Percentiles rank a stretch among this genome's conserved stretches.
phyloP scores from a whole-genome alignment of 345 rosid species.

The Eucalyptus sideroxylon region DNA sequence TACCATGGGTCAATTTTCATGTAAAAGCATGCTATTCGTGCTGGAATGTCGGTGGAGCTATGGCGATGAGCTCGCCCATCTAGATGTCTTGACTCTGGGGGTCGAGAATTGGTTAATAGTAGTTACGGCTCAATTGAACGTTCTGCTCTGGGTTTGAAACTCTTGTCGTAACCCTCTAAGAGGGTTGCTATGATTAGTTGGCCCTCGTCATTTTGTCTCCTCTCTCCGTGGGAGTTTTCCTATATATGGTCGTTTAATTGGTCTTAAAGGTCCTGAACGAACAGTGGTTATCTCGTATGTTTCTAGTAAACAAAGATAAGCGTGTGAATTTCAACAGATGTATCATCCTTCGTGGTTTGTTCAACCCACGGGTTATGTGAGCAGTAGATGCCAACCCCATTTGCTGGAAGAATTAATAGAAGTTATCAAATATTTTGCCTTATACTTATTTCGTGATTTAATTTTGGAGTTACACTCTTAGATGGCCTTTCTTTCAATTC shows the following conservation, averaged over 20 bases:
- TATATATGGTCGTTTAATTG: background rate
- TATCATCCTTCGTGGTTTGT: background rate
- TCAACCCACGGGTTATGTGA: background rate
- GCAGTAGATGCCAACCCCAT: background rate
- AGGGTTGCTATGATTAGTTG: background rate
- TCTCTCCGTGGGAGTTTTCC: background rate
- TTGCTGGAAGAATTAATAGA: background rate
- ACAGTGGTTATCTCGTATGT: background rate
- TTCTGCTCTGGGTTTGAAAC: background rate
- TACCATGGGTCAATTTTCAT: background rate
- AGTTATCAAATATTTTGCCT: background rate
- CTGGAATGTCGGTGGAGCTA: background rate
- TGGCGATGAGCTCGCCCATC: background rate
- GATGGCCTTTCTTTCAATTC: background rate
- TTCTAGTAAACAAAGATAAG: background rate
- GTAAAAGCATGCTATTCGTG: background rate
- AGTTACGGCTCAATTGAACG: background rate
- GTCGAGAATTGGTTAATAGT: background rate
- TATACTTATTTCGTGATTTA: background rate
- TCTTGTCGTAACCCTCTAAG: background rate
- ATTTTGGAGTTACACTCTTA: background rate
- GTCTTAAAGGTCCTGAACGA: background rate
- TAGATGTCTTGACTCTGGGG: background rate
- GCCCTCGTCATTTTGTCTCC: background rate
- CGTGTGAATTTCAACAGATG: background rate